Conservation (phyloP, 2,329 filamentous ascomycete species). For the Dissoconium aciculare region DNA sequence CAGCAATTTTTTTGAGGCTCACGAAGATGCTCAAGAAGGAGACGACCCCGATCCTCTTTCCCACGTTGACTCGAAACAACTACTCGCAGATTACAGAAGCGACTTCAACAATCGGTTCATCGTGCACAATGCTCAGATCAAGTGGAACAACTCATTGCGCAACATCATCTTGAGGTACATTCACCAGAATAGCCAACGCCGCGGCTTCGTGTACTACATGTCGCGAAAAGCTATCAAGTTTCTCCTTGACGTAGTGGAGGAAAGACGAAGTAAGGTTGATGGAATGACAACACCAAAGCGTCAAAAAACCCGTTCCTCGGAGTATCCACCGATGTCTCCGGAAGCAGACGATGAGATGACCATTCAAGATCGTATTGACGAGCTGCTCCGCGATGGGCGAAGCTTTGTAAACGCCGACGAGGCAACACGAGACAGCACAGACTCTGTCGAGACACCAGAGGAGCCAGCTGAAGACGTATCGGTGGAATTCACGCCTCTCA, state of each 20-base stretch:
- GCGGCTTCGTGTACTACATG: slow-evolving; percentile 96
- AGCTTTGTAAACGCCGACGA: slow-evolving; percentile 66
- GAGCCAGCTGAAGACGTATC: slow-evolving; percentile 54
- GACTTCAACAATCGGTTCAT: slow-evolving; percentile 98
- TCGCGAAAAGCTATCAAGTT: slow-evolving; percentile 93
- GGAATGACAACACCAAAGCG: slow-evolving; percentile 13
- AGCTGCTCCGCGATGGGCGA: slow-evolving; percentile 69
- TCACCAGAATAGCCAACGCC: slow-evolving; percentile 88
- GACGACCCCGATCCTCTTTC: slow-evolving; percentile 36
- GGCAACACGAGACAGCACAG: slow-evolving; percentile 9
- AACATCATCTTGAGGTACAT: slow-evolving; percentile 96
- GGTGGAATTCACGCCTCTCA: slow-evolving; percentile 76
- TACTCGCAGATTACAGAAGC: slow-evolving; percentile 65
- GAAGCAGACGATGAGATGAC: slow-evolving; percentile 48
- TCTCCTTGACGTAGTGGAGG: slow-evolving; percentile 91
- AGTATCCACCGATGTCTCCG: slow-evolving; percentile 21
- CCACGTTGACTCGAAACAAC: slow-evolving; percentile 51
- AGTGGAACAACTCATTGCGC: slow-evolving; percentile 92
- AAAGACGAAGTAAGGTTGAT: slow-evolving; percentile 61
- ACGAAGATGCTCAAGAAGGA: slow-evolving; percentile 31
- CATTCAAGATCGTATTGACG: slow-evolving; percentile 71
- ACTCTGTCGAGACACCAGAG: slow-evolving; percentile 24
- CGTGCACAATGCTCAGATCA: slow-evolving; percentile 91
- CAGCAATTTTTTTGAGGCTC: slow-evolving; percentile 33
- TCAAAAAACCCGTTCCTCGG: slow-evolving; percentile 15